Evolutionary conservation across 2,329 filamentous ascomycete species (phyloP), one percentile per base, ranked within the genome.

Genomic region (Cladophialophora carrionii): DNA sequence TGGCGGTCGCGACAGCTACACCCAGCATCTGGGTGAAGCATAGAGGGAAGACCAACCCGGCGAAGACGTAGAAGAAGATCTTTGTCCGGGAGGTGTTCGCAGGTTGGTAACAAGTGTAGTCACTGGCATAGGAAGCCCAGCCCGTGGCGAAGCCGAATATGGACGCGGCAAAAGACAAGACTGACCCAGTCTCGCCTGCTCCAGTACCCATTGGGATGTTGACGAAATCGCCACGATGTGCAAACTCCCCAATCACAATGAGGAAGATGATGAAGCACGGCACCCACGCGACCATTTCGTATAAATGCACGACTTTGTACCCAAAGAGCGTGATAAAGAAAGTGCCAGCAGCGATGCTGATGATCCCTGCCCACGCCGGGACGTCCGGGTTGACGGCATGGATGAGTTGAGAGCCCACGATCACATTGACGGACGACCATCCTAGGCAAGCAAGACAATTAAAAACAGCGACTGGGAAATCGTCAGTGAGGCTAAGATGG

Each of bases 61-160:
- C 74, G 75, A 87, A 90, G 32, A 90, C 90, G 74, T 86, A 87
- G 65, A 85, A 71, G 76, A 93, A 94, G 66, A 92, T 81, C 66
- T 87, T 86, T 49, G 75, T 75, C 24, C 85, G 83, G 32, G 84
- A 84, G 48, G 86, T 86, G 26, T 77, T 81, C 2, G 82, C 79
- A 0, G 90, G 89, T 72, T 92, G 90, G 76, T 93, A 93, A 57
- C 91, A 89, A 24, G 89, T 91, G 76, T 92, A 94, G 73, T 94
- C 90, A 8, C 89, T 88, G 0, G 90, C 89, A 65, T 88, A 90
- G 6, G 84, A 84, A 1, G 88, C 87, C 90, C 91, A 95, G 62
- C 90, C 85, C 1, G 89, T 88, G 20, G 87, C 83, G 73, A 90
- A 88, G 46, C 88, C 85, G 75, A 86, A 88, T 37, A 92, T 80